A percentile compares a stretch with the other conserved stretches of the same genome.
Evolutionary conservation across 2,329 filamentous ascomycete genomes (phyloP).

Genomic region (Westerdykella sp.): DNA sequence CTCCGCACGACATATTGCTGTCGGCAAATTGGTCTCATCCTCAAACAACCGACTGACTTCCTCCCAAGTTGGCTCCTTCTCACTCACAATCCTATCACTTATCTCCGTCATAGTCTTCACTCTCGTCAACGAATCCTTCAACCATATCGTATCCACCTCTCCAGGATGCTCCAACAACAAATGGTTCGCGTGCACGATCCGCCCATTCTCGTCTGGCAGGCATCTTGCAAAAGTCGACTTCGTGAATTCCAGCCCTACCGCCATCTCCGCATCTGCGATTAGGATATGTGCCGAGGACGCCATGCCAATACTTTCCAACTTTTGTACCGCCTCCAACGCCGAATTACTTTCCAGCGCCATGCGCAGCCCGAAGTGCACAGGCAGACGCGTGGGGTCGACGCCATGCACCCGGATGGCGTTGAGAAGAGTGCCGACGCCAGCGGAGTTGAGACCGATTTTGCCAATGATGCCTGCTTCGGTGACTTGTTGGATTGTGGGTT

Average conservation of each 20-base stretch:
- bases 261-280: constrained; percentile 44
- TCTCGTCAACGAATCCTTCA: constrained; percentile 37
- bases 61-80: constrained; percentile 19
- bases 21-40: constrained; percentile 38
- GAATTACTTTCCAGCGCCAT: constrained; percentile 49
- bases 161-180: constrained; percentile 35
- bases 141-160: constrained; percentile 39
- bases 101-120: constrained; percentile 35
- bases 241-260: constrained; percentile 47
- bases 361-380: constrained; percentile 57
- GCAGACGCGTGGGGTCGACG: constrained; percentile 47
- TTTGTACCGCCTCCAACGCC: constrained; percentile 42
- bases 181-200: constrained; percentile 43
- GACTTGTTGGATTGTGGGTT: constrained; percentile 49
- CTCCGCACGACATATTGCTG: constrained; percentile 26
- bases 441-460: constrained; percentile 59
- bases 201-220: constrained; percentile 27
- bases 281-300: constrained; percentile 51
- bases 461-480: constrained; percentile 58
- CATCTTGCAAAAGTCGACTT: constrained; percentile 31
- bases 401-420: constrained; percentile 57
- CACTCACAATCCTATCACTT: constrained; percentile 11
- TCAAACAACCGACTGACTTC: constrained; percentile 34
- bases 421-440: constrained; percentile 53
- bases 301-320: constrained; percentile 44